Evolutionary conservation across 306 rosid genomes (phyloP).

Genomic region (Cicer pinnatifidum): DNA sequence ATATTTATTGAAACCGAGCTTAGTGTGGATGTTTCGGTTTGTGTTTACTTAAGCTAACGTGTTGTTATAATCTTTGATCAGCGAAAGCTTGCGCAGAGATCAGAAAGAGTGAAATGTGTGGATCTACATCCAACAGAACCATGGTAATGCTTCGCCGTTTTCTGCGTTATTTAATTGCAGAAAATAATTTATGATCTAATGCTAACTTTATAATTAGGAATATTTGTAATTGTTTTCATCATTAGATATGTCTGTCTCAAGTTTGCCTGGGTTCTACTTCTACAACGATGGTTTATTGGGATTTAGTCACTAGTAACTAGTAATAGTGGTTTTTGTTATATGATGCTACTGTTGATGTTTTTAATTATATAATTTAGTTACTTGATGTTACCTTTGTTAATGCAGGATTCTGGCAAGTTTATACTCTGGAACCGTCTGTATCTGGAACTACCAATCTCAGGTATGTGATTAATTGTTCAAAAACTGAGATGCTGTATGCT

Average conservation of each 20-base stretch:
- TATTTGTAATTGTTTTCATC: conserved; percentile 17
- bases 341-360: conserved; percentile 12
- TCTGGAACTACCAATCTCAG: conserved; percentile 99
- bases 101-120: conserved; percentile 92
- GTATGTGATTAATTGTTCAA: conserved; percentile 48
- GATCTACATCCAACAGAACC: conserved; percentile 99
- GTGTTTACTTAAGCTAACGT: conserved; percentile 46
- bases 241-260: conserved; percentile 21
- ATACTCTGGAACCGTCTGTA: conserved; percentile 94
- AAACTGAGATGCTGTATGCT: conserved; percentile 12
- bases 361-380: conserved; percentile 14
- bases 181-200: conserved; percentile 21
- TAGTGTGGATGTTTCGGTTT: conserved; percentile 32
- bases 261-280: conserved; percentile 13
- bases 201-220: conserved; percentile 3
- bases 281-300: neutral
- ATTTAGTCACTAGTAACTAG: neutral
- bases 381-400: conserved; percentile 40
- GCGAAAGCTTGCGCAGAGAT: conserved; percentile 67
- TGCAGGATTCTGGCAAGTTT: conserved; percentile 94
- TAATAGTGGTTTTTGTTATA: conserved; percentile 32
- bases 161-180: conserved; percentile 20
- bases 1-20: conserved; percentile 39
- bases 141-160: conserved; percentile 66
- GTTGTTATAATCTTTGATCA: conserved; percentile 41